Base-by-base conservation (phyloP, 2,329 filamentous ascomycete genomes). In the Ilyonectria robusta region DNA sequence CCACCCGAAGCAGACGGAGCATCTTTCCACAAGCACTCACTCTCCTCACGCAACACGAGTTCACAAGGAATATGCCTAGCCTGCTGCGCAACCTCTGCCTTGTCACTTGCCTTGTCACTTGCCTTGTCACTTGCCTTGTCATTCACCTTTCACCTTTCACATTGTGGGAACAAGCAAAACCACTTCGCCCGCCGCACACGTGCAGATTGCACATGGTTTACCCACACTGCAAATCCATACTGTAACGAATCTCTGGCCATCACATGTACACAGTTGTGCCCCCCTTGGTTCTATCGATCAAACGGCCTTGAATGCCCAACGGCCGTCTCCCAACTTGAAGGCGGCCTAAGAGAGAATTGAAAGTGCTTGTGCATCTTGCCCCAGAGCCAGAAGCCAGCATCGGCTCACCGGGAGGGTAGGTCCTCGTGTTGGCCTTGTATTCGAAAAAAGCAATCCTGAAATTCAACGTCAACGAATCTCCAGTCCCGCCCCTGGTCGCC, bases 1-100 rank as follows among this genome's bases (percentile, higher is more conserved):
- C 59, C 63, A 61, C 62, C 65, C 35, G 59, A 67, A 47, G 21
- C 57, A 65, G 58, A 37, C 58, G n/a, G 59, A 31, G 17, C 63
- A 63, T 70, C 62, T 63, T 65, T 48, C 51, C 57, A 65, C 53
- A 29, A 8, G 53, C 53, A 56, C 48, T 2, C 35, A 23, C 21
- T 4, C 23, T 23, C 23, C 23, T 23, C 23, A 37, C 46, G 57
- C 42, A 58, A 59, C 64, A 59, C 54, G 44, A 53, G 40, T 54
- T 57, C 33, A 62, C 59, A 54, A 55, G 46, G 51, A 42, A 57
- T 48, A 54, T 54, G 54, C 61, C 35, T 64, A 46, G 56, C 47
- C 26, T 47, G 10, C 29, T 51, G 40, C 17, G n/a, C 40, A 42
- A 17, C 40, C n/a, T n/a, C 15, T 42, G 40, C 53, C 35, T 55